Base-by-base conservation (phyloP, 148 eudicot species). In the Agrostemma githago region DNA sequence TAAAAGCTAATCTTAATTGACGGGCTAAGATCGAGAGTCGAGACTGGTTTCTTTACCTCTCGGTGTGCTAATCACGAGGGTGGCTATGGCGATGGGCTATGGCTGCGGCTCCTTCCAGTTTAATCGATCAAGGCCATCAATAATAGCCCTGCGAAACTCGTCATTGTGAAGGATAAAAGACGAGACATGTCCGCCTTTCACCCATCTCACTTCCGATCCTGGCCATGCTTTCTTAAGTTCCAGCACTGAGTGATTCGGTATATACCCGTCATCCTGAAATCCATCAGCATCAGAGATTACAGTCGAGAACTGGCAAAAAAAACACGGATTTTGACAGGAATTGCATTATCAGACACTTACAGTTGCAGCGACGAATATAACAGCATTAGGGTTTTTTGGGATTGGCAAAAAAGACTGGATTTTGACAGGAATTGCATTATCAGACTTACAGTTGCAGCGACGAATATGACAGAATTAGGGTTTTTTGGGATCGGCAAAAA, bases 221-320 rank as follows among this genome's bases (percentile, higher is more conserved):
- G 98, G 98, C 98, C 98, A 94, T n/a, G 98, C 98, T 79, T 81
- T 89, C 84, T 94, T 90, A 72, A 94, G 96, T 80, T 94, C 96
- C 82, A 92, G 67, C 42, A 94, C 97, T 0, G 98, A 92, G 87
- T 88, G 98, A 72, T 88, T 91, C 44, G 98, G 98, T 73, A 94
- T 90, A 78, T 92, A 94, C 57, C 98, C 98, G 70, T 94, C 98
- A 84, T 94, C 98, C 98, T 94, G 85, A 76, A 78, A 83, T 5
- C 56, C 62, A 65, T 48, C 3, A 56, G 19, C n/a, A 37, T 17
- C 26, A 60, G 56, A 26, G 6, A 20, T 60, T 19, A 60, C 53
- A 3, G 46, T 37, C 51, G 66, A 8, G 66, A 42, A 34, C 34
- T 7, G 67, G 34, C n/a, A 19, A 4, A 21, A 26, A 26, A 26